Evolutionary conservation across 352 stramenopile species (phyloP).

Genomic region (Phytophthora pluvialis): DNA sequence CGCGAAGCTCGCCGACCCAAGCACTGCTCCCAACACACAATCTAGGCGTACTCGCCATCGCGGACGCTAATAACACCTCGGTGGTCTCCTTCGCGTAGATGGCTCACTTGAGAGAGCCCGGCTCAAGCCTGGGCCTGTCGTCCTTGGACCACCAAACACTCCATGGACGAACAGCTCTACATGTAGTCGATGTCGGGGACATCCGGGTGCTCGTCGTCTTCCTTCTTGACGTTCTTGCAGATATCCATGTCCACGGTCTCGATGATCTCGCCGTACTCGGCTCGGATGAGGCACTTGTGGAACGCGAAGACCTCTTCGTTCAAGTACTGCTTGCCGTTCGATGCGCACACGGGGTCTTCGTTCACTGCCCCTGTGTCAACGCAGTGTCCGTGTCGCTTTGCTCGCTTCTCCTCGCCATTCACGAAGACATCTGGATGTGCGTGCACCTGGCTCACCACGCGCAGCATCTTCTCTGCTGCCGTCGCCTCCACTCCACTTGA

Average conservation of each 20-base stretch:
- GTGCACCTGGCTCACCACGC: conserved; percentile 39
- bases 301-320: conserved; percentile 66
- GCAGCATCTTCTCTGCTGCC: conserved; percentile 25
- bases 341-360: conserved; percentile 53
- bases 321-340: conserved; percentile 57
- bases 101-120: conserved; percentile 5
- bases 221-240: conserved; percentile 41
- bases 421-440: conserved; percentile 38
- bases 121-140: conserved; percentile 1
- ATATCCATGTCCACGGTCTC: conserved; percentile 51
- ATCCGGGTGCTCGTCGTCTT: conserved; percentile 33
- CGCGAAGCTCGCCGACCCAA: background rate
- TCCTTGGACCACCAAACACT: conserved; percentile 12
- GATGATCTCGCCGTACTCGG: conserved; percentile 40
- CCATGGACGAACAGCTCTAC: conserved; percentile 3
- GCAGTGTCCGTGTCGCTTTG: conserved; percentile 43
- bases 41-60: conserved; percentile 15
- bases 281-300: conserved; percentile 52
- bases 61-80: background rate
- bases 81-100: background rate
- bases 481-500: background rate
- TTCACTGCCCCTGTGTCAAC: conserved; percentile 42
- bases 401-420: conserved; percentile 30
- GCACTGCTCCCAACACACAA: conserved; percentile 12
- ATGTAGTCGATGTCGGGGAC: conserved; percentile 29